Base-by-base conservation (phyloP, 2,329 filamentous ascomycete species). In the Penicillium sp. region DNA sequence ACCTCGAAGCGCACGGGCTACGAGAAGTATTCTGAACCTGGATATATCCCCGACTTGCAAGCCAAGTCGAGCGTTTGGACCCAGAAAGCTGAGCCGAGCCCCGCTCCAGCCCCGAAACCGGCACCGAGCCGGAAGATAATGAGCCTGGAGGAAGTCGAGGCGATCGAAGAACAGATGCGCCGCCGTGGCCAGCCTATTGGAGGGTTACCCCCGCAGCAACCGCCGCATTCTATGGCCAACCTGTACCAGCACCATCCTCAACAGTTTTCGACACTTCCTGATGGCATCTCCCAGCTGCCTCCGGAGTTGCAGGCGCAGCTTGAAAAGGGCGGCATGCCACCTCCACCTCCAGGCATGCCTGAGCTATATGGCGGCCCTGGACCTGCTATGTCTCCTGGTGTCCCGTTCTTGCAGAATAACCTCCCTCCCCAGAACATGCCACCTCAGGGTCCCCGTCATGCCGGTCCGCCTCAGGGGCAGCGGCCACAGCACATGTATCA, bases 111-210 rank as follows among this genome's bases (percentile, higher is more conserved):
- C 29, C 11, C 57, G 35, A 47, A 57, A 57, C 34, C 46, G 57
- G 38, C 58, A 63, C n/a, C 67, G 72, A 38, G 60, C 77, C 34
- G 82, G 61, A 96, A 90, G 74, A 85, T 96, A 72, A 84, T 98
- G 86, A 97, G 89, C 61, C 69, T 98, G 62, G 93, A 97, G 66
- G 93, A 98, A 72, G 90, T 98, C 16, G 93, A 98, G 72, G 91
- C 91, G 43, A 84, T 98, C 16, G 93, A 98, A 72, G 91, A 91
- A 44, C 84, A 89, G 54, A 90, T 98, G 85, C 82, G 87, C 50
- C 77, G 80, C 27, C 85, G 90, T 57, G 72, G 80, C 43, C 60
- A 57, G 11, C 53, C 63, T 47, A 38, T 56, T 41, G 46, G 56
- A 44, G 31, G 52, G 20, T 50, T 60, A 24, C 58, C 61, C 23